Conservation (phyloP, 257 asterid species). For the Anisodus tanguticus region DNA sequence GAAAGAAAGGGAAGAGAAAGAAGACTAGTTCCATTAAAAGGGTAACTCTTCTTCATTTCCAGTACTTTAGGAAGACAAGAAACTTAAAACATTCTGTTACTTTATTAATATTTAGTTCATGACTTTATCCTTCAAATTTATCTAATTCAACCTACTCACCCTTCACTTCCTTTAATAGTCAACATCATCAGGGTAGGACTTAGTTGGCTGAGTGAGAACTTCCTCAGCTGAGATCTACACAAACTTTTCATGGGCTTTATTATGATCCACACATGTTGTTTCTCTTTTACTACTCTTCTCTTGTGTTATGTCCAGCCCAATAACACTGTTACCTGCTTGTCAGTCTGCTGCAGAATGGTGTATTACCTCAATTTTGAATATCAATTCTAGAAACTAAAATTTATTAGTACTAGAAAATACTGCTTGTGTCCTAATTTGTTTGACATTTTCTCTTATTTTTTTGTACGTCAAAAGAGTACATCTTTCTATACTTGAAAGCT, state of each 20-base stretch:
- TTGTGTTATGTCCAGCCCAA: not conserved
- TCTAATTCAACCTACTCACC: not conserved
- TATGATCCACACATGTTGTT: not conserved
- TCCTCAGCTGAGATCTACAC: not conserved
- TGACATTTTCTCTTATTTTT: not conserved
- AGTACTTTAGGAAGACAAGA: not conserved
- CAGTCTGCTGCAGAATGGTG: not conserved
- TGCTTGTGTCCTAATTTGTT: not conserved
- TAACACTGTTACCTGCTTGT: not conserved
- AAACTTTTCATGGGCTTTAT: not conserved
- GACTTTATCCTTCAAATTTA: not conserved
- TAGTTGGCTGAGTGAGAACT: not conserved
- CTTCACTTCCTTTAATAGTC: not conserved
- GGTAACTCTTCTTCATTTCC: not conserved
- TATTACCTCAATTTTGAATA: not conserved
- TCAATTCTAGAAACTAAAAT: no score
- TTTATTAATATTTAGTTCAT: not conserved
- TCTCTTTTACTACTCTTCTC: not conserved
- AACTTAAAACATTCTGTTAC: not conserved
- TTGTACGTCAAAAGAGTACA: not conserved
- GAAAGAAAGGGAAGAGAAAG: not conserved
- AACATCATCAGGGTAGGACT: not conserved
- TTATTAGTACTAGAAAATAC: no score
- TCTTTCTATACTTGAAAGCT: not conserved
- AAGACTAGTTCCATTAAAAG: not conserved